Evolutionary conservation across 164 flowering plant species (phyloP).

Genomic region (Buxus sempervirens): DNA sequence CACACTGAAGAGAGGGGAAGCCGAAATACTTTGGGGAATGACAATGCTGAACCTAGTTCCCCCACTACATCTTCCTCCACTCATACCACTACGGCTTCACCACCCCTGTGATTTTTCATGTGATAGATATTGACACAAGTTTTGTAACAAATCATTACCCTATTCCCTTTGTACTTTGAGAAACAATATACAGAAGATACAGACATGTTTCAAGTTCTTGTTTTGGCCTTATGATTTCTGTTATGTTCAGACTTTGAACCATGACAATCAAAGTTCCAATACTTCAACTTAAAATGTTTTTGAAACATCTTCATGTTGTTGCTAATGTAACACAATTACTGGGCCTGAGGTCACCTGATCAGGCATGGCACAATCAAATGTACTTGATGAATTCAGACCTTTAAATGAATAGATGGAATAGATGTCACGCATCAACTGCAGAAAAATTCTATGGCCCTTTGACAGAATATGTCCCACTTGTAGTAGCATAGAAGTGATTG

Average conservation of each 20-base stretch:
- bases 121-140: background rate
- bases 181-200: background rate
- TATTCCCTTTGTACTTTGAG: too few species aligned
- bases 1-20: conserved; percentile 29
- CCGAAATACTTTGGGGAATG: conserved; percentile 21
- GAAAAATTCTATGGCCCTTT: too few species aligned
- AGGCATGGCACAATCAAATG: background rate
- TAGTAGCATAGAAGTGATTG: too few species aligned
- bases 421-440: too few species aligned
- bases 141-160: background rate
- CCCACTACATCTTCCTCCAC: conserved; percentile 56
- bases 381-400: background rate
- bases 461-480: too few species aligned
- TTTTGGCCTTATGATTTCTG: background rate
- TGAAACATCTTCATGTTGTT: background rate
- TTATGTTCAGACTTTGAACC: background rate
- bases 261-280: background rate
- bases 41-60: conserved; percentile 28
- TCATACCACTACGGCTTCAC: conserved; percentile 42
- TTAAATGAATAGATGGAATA: too few species aligned
- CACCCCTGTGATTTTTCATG: conserved; percentile 9
- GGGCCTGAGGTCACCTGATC: background rate
- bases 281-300: background rate
- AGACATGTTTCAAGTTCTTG: background rate
- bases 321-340: too few species aligned